Base-by-base conservation (phyloP, 2,329 filamentous ascomycete genomes). In the Cytospora leucostoma region DNA sequence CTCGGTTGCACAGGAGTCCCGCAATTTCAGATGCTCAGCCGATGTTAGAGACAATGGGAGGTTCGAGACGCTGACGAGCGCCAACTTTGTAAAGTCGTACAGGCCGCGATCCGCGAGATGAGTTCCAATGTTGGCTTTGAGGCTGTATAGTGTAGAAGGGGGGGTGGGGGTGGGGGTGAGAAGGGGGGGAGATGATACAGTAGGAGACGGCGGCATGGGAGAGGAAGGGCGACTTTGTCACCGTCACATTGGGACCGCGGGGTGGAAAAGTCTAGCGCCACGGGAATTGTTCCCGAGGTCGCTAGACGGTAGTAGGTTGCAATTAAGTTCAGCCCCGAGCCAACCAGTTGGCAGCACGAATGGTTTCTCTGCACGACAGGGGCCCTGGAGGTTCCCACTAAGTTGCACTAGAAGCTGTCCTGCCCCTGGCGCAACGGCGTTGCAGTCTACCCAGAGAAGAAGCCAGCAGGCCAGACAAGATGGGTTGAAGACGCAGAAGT, bases 291-390 rank as follows among this genome's bases (percentile, higher is more conserved):
- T 60, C 49, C 60, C 63, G 63, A 56, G 56, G 60, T 53, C 60
- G 63, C 60, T 56, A 49, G 63, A 60, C 60, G 63, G 61, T 52
- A 65, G 56, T 65, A 65, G 61, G 60, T 60, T 56, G 61, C 56
- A 59, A 56, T 59, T 51, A 58, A 61, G 54, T 37, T 44, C 59
- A 61, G 59, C 54, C 59, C 53, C 35, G 38, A 55, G 51, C 59
- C 59, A 61, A 55, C 59, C 40, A 55, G 17, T 27, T 17, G 35
- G 51, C 40, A 50, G 59, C 38, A 55, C 44, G 17, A 19, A 4
- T 19, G 27, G 51, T 55, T 55, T 55, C 40, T 35, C 51, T 61
- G 59, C 51, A 61, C 51, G 37, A 55, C 51, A 61, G 40, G 51
- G 38, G 19, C 59, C 37, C 3, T 32, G 32, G 3, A 34, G 21